phyloP scores from a whole-genome alignment of 768 basidiomycete genomes.

The Suillus subalutaceus region DNA sequence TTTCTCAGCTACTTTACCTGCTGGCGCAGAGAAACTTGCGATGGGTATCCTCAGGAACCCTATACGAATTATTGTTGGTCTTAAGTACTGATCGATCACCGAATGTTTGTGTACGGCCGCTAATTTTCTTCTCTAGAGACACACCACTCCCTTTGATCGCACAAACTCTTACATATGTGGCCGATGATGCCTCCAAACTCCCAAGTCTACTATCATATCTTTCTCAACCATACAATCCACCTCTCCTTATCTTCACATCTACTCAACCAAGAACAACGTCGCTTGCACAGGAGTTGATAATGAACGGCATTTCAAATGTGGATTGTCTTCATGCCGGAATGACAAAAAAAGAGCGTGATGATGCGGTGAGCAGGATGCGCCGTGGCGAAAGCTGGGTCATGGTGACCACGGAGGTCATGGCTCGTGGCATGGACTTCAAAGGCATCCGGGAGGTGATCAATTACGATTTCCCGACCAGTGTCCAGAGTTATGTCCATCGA shows the following conservation, averaged over 20 bases:
- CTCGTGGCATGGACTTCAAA: conserved; percentile 97
- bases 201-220: conserved; percentile 85
- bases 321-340: conserved; percentile 92
- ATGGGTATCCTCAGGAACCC: conserved; percentile 85
- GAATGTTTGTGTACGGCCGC: conserved; percentile 3
- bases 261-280: conserved; percentile 85
- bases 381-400: conserved; percentile 92
- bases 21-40: conserved; percentile 83
- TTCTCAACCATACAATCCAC: conserved; percentile 83
- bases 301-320: conserved; percentile 79
- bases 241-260: conserved; percentile 89
- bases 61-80: conserved; percentile 92
- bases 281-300: conserved; percentile 76
- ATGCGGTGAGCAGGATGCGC: conserved; percentile 83
- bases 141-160: conserved; percentile 90
- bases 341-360: conserved; percentile 85
- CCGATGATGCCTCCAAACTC: conserved; percentile 92
- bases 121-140: conserved; percentile 58
- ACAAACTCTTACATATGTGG: conserved; percentile 89
- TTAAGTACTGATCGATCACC: conserved; percentile 61
- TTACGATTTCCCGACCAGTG: conserved; percentile 94
- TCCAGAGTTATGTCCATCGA: conserved; percentile 95
- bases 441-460: conserved; percentile 94
- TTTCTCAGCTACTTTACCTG: conserved; percentile 94
- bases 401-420: conserved; percentile 97